Evolutionary conservation across 148 eudicot species (phyloP).

Genomic region (Vaccinium macrocarpon): DNA sequence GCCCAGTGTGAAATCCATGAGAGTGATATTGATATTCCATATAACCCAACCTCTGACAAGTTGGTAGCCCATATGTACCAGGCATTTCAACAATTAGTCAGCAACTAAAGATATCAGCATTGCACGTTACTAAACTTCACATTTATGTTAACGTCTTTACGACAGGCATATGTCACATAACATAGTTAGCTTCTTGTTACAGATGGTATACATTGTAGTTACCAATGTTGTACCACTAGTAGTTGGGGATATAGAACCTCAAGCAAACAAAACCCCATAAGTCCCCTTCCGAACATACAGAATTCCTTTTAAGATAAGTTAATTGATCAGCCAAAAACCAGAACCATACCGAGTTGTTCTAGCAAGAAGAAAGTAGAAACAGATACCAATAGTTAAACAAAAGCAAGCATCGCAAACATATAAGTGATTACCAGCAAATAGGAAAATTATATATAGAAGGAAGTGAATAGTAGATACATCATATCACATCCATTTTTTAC

Average conservation of each 20-base stretch:
- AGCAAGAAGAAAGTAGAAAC: neutral
- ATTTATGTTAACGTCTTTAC: neutral
- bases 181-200: neutral
- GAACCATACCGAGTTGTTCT: neutral
- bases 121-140: neutral
- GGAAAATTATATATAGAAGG: neutral
- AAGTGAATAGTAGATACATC: neutral
- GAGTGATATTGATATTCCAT: too few relatives aligned
- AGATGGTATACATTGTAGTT: neutral
- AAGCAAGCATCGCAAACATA: neutral
- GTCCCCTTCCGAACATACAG: neutral
- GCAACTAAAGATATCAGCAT: neutral
- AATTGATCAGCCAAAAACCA: neutral
- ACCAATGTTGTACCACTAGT: neutral
- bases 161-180: neutral
- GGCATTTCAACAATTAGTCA: neutral
- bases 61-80: neutral
- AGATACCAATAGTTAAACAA: neutral
- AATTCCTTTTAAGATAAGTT: neutral
- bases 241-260: too few relatives aligned
- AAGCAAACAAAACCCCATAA: neutral
- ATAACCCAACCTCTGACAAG: neutral
- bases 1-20: neutral
- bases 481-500: neutral
- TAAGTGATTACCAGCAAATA: neutral